Evolutionary conservation across 768 basidiomycete genomes (phyloP), one percentile per base, ranked within the genome.

Genomic region (Grammothele lineata): DNA sequence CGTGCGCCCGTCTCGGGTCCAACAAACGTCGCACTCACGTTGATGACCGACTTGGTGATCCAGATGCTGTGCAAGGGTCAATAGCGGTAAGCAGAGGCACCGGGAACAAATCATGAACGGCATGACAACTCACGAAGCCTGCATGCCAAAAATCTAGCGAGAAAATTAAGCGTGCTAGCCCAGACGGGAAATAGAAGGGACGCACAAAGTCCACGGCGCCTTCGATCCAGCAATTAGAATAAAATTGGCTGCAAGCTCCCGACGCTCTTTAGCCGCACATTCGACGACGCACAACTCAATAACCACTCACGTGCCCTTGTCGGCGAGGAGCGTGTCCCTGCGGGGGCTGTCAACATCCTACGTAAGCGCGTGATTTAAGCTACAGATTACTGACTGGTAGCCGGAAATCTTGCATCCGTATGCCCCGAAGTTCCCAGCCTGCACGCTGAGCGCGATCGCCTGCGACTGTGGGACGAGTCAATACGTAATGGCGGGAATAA

Each of bases 161-260:
- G n/a, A n/a, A n/a, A n/a, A n/a, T n/a, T n/a, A n/a, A n/a, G n/a
- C n/a, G n/a, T n/a, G n/a, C n/a, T n/a, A n/a, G n/a, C n/a, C n/a
- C n/a, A n/a, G n/a, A n/a, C n/a, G n/a, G n/a, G n/a, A n/a, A n/a
- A 44, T 19, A 12, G 30, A 3, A 43, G 14, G 11, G 17, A 57
- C 58, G 38, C 33, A 59, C 58, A 41, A 59, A 57, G 37, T 59
- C 56, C n/a, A 51, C 50, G 14, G 56, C 56, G 21, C 56, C 58
- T 37, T 59, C 56, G 22, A 59, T 59, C 56, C 53, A 57, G 50
- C 56, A 51, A 47, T 54, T 53, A 43, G 53, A 45, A 43, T 55
- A 57, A 45, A 45, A 57, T 44, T 59, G 50, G n/a, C 58, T 59
- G 44, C 14, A 15, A 32, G 27, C 14, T 14, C 7, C 27, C 27